Conservation (phyloP, 2,329 filamentous ascomycete genomes). For the Incumbomyces delicatus region DNA sequence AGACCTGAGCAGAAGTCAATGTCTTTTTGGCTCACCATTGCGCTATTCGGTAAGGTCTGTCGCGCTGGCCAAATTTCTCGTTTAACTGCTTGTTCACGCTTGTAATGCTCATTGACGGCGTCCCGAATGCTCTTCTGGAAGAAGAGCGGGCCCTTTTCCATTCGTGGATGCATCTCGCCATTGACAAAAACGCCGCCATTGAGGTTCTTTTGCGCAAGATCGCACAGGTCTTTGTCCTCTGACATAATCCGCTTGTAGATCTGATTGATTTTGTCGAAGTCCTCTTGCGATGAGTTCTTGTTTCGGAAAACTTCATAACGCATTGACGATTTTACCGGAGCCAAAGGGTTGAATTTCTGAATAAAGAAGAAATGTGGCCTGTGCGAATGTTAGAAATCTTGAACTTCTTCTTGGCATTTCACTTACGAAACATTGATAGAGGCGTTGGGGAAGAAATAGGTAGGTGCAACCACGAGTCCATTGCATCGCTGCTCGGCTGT, state of each 20-base stretch:
- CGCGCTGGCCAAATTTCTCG: slow-evolving; percentile 43
- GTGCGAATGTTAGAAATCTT: slow-evolving; percentile 5
- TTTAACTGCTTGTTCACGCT: slow-evolving; percentile 36
- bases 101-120: slow-evolving; percentile 38
- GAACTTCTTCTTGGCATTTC: not conserved
- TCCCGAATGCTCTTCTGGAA: slow-evolving; percentile 47
- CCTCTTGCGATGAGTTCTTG: slow-evolving; percentile 48
- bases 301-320: slow-evolving; percentile 56
- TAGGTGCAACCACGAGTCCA: slow-evolving; percentile 14
- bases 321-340: slow-evolving; percentile 45
- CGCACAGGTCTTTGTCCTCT: slow-evolving; percentile 55
- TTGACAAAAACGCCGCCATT: slow-evolving; percentile 53
- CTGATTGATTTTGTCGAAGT: slow-evolving; percentile 49
- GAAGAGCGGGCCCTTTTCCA: slow-evolving; percentile 50
- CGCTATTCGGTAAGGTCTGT: slow-evolving; percentile 12
- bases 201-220: slow-evolving; percentile 50
- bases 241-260: slow-evolving; percentile 56
- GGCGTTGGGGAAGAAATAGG: slow-evolving; percentile 19
- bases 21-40: slow-evolving; percentile 15
- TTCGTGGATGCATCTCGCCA: slow-evolving; percentile 52
- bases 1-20: slow-evolving; percentile 13
- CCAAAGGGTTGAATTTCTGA: slow-evolving; percentile 50
- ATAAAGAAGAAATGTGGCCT: slow-evolving; percentile 56
- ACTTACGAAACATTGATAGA: slow-evolving; percentile 18
- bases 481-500: slow-evolving; percentile 13